Base-by-base conservation (phyloP, 2,329 filamentous ascomycete genomes). In the Pseudocercospora eumusae region DNA sequence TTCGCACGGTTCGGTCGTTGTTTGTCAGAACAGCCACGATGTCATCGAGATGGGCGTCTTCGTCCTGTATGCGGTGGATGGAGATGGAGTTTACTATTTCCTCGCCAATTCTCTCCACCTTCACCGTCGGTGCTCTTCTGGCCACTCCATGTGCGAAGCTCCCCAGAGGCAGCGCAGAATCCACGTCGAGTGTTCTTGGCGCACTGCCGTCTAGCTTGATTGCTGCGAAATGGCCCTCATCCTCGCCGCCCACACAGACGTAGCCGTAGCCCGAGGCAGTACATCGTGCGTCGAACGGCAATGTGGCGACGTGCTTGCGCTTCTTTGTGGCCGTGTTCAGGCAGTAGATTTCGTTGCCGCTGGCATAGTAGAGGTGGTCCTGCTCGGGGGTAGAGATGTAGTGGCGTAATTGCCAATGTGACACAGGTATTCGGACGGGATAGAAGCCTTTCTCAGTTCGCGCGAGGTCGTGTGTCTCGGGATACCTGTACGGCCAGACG, bases 341-440 rank as follows among this genome's bases (percentile, higher is more conserved):
- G 69, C 78, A 79, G 73, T 76, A 82, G 68, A 83, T 71, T 64
- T 92, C 86, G 70, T 82, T 80, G 61, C 89, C 89, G 68, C 87
- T 87, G 36, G 93, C 92, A 71, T 96, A 96, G 80, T 96, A 97
- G 67, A 98, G 83, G 69, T 88, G 79, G 75, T 93, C 86, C 47
- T 86, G 83, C 71, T 90, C 86, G 68, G 91, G 88, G 25, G 88
- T 89, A 75, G 91, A 93, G 74, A 98, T 90, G 69, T 96, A 88
- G 69, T 96, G 93, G 59, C 93, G 91, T 50, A 99, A 83, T 78
- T 95, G 91, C 87, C 89, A 93, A 78, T 95, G 91, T 68, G 78
- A 78, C 45, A 82, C 78, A 42, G 79, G 80, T 59, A 82, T 82
- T 67, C 75, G 76, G 63, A 79, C 73, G 18, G 78, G 77, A 68